These are phyloP conservation scores for Yarrowia hollandica DNA, from an alignment of 805 yeast species.

Conservation along the genomic window DNA sequence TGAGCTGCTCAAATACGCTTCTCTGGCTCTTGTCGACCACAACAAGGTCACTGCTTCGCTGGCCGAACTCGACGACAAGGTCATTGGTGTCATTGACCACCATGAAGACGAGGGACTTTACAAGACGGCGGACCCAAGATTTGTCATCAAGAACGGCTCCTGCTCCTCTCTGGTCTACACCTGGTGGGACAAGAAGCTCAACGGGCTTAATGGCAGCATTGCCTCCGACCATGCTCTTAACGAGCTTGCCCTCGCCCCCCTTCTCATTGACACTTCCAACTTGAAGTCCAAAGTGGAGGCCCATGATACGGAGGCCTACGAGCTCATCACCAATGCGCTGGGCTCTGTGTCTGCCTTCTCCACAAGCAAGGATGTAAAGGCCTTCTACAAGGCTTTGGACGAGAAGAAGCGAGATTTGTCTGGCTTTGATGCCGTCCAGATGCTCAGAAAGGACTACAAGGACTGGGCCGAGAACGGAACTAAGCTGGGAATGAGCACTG, in stretches of 20 bases:
- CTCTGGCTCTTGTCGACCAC: conserved; percentile 73
- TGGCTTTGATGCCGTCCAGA: conserved; percentile 59
- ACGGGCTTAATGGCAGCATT: conserved; percentile 31
- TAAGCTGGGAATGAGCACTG: conserved; percentile 72
- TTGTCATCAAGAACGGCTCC: conserved; percentile 67
- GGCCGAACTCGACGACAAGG: conserved; percentile 45
- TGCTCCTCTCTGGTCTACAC: conserved; percentile 74
- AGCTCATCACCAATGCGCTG: conserved; percentile 41
- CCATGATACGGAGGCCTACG: conserved; percentile 53
- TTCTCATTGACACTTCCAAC: conserved; percentile 73
- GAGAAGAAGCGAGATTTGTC: conserved; percentile 60
- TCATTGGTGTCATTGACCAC: conserved; percentile 77
- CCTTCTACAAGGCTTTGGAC: conserved; percentile 43
- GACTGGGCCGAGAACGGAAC: conserved; percentile 50
- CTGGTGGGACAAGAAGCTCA: conserved; percentile 46
- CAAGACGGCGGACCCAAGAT: conserved; percentile 57
- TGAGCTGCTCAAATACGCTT: conserved; percentile 19
- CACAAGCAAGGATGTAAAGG: conserved; percentile 30
- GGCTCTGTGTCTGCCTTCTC: not conserved
- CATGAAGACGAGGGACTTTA: conserved; percentile 69
- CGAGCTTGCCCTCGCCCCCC: conserved; percentile 61
- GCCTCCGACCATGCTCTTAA: conserved; percentile 40
- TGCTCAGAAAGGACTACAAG: conserved; percentile 83
- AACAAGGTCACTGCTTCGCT: conserved; percentile 60
- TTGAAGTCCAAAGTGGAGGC: conserved; percentile 60